Percentiles rank a stretch among this genome's conserved stretches.
These are phyloP conservation scores for Colletotrichum lentis DNA, from an alignment of 2,329 filamentous ascomycete genomes.

Conservation along the genomic window DNA sequence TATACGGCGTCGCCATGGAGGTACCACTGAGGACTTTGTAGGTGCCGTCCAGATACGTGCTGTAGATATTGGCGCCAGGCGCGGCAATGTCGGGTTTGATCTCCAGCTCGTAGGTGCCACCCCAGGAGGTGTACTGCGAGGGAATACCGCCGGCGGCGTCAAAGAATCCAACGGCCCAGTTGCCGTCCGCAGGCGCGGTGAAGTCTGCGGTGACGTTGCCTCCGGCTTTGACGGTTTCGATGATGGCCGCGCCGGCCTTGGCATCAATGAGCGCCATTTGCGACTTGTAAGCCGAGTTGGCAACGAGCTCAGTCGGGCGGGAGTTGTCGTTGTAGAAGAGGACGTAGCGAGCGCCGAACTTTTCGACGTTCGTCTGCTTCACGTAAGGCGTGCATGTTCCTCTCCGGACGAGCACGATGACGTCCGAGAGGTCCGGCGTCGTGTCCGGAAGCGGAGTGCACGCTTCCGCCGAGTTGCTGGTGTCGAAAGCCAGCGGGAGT, in stretches of 20 bases:
- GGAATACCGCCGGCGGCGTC: constrained; percentile 48
- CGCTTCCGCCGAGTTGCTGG: constrained; percentile 40
- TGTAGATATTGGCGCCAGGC: constrained; percentile 55
- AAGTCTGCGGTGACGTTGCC: constrained; percentile 36
- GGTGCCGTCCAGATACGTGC: constrained; percentile 51
- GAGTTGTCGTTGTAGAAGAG: constrained; percentile 44
- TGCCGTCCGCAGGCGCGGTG: constrained; percentile 9
- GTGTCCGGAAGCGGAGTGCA: constrained; percentile 42
- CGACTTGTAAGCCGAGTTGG: constrained; percentile 19
- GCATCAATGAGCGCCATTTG: constrained; percentile 42
- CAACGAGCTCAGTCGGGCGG: constrained; percentile 27
- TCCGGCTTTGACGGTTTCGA: constrained; percentile 41
- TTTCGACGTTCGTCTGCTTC: constrained; percentile 43
- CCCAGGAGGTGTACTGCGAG: constrained; percentile 53
- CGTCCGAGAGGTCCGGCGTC: constrained; percentile 40
- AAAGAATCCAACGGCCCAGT: constrained; percentile 39
- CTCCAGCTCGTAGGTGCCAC: constrained; percentile 53
- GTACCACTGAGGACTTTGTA: constrained; percentile 56
- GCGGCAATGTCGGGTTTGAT: constrained; percentile 55
- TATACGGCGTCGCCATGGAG: constrained; percentile 58
- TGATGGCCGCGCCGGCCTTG: constrained; percentile 42
- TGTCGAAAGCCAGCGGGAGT: constrained; percentile 42
- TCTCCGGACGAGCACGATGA: constrained; percentile 46
- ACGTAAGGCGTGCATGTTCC: constrained; percentile 44
- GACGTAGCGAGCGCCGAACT: constrained; percentile 42